Conservation (phyloP, 208 protist species). For the Crithidia brevicula region DNA sequence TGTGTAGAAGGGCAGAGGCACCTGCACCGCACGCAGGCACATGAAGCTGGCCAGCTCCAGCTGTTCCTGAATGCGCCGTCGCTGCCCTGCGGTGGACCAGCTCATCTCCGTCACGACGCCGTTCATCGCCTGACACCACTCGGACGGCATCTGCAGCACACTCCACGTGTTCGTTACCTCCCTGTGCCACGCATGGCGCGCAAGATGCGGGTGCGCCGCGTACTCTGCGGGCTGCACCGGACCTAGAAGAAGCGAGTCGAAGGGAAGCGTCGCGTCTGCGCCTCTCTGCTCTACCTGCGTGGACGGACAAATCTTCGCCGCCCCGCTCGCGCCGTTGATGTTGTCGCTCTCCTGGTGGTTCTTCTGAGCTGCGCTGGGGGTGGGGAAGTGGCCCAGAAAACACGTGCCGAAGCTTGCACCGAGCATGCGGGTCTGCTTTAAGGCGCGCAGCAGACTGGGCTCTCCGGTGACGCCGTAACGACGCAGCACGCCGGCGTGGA, state of each 20-base stretch:
- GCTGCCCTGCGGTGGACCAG: slow-evolving; percentile 39
- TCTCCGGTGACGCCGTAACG: slow-evolving; percentile 59
- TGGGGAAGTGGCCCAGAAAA: slow-evolving; percentile 23
- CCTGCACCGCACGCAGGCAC: slow-evolving; percentile 59
- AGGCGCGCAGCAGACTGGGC: slow-evolving; percentile 30
- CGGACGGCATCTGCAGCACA: slow-evolving; percentile 46
- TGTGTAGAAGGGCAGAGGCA: slow-evolving; percentile 63
- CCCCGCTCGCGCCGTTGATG: no score
- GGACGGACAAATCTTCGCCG: background rate
- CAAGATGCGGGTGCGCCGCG: background rate
- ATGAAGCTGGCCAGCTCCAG: slow-evolving; percentile 80
- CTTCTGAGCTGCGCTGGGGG: background rate
- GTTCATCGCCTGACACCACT: slow-evolving; percentile 52
- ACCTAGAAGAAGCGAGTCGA: slow-evolving; percentile 23
- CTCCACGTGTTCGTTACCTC: slow-evolving; percentile 25
- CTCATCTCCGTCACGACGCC: slow-evolving; percentile 41
- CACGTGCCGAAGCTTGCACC: slow-evolving; percentile 46
- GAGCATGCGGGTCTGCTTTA: slow-evolving; percentile 41
- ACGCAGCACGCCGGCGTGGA: slow-evolving; percentile 40
- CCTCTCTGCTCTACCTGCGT: no score
- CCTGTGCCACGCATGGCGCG: slow-evolving; percentile 6
- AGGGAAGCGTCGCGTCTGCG: slow-evolving; percentile 13
- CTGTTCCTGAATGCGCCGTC: slow-evolving; percentile 40
- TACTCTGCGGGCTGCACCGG: slow-evolving; percentile 8
- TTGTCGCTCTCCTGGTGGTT: no score